Evolutionary conservation across 768 basidiomycete genomes (phyloP), one percentile per base, ranked within the genome.

Genomic region (Plicaturopsis crispa): DNA sequence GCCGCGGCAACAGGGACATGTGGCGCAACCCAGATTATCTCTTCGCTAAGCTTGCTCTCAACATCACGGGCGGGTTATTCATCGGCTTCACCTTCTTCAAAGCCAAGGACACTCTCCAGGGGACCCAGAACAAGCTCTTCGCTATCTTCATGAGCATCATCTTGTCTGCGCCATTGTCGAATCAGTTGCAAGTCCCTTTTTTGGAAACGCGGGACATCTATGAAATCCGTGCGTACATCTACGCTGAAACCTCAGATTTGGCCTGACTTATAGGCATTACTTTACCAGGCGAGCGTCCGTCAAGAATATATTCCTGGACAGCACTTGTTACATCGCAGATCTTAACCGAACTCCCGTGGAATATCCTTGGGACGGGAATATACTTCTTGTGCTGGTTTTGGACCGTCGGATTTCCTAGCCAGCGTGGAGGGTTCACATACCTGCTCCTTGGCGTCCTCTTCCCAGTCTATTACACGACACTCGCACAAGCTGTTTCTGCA

Each of bases 301-400:
- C 75, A 39, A 61, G 72, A 28, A 80, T 77, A 61, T 84, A 84
- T 55, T 69, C 66, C 41, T 84, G 80, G 80, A 63, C 69, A 1
- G 74, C 76, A 0, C 61, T 80, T 13, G 45, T 78, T 17, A 70
- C 73, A 0, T 63, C 78, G 0, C 72, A 73, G 48, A 59, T 80
- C 33, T 46, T 80, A 6, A 63, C 72, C 4, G 79, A 79, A 43
- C 35, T 80, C 1, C 78, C 78, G 2, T 79, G 74, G 73, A 79
- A 80, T 42, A 67, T 80, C 26, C 6, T 75, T 4, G 72, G 72
- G 20, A 73, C 78, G 1, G 61, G 67, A 0, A 38, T 84, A 10
- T 69, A 77, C 57, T 85, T 73, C 61, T 48, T 80, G 36, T 73
- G 70, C 47, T 84, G 80, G 80, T 84, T 69, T 56, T 82, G 75